Base-by-base conservation (phyloP, 371 early-diverging fungal genomes). In the Haplosporangium sp. region DNA sequence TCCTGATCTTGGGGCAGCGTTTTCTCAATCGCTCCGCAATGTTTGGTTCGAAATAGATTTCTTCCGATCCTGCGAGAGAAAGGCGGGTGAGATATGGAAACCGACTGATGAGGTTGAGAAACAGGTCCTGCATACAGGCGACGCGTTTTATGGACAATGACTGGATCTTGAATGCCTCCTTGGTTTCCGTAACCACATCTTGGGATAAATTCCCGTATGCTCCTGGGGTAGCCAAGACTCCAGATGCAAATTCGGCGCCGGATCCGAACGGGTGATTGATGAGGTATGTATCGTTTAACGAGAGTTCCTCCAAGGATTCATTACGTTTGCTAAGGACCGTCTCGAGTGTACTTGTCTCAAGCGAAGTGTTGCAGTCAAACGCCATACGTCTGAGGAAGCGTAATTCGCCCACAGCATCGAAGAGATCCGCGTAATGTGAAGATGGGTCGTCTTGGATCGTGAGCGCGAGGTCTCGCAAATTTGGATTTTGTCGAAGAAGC, bases 191-290 rank as follows among this genome's bases (percentile, higher is more conserved):
- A 2, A 38, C 58, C 0, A 46, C 36, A n/a, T 73, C 73, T 8
- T 46, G 21, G 0, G 41, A 41, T 16, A 12, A 11, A 18, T 40
- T 9, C 4, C 37, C 21, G 18, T 9, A 16, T 13, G 45, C 9
- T 8, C 53, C 59, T 3, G 62, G 48, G 20, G 7, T 43, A 6
- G 69, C 51, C 59, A 70, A 16, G 1, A 64, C 36, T 2, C 64
- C 64, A 0, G 74, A 67, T 7, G 75, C 75, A 54, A 75, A 75
- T 1, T 52, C 62, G 18, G 65, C 62, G n/a, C 66, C 75, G 18
- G 61, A 51, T 16, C 59, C 53, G 18, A 75, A 69, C 6, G 70
- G 70, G 43, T 75, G 69, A 6, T 57, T 59, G 62, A 65, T 9
- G 40, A 62, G 65, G 45, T 29, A 54, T 7, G 62, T 57, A 1